Evolutionary conservation across 306 rosid genomes (phyloP).

Genomic region (Dryas drummondii): DNA sequence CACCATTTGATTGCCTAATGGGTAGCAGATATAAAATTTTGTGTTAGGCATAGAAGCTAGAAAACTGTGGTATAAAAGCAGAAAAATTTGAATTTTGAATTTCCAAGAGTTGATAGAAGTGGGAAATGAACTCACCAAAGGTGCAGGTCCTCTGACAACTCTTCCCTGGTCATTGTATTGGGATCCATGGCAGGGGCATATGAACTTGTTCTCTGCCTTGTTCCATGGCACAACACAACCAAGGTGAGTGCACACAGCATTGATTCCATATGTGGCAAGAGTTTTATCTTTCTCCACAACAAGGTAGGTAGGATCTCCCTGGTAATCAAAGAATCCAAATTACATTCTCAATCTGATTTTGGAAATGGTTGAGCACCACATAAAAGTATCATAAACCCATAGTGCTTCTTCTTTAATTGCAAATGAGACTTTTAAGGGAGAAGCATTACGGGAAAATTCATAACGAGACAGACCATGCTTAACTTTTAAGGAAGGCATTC

Average conservation of each 20-base stretch:
- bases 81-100: background rate
- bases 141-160: slow-evolving; percentile 99
- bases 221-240: slow-evolving; percentile 98
- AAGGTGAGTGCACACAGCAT: slow-evolving; percentile 98
- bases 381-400: background rate
- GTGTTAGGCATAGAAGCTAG: background rate
- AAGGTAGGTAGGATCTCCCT: slow-evolving; percentile 97
- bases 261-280: slow-evolving; percentile 84
- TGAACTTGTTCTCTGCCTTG: slow-evolving; percentile 77
- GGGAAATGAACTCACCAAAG: slow-evolving; percentile 59
- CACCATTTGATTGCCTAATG: background rate
- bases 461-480: too few species aligned
- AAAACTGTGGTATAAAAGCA: background rate
- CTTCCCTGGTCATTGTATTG: slow-evolving; percentile 87
- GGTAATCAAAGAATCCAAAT: background rate
- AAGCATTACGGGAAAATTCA: too few species aligned
- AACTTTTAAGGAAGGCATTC: background rate
- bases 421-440: background rate
- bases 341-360: background rate
- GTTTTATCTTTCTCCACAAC: slow-evolving; percentile 86
- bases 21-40: background rate
- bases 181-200: slow-evolving; percentile 99
- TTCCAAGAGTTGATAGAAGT: background rate
- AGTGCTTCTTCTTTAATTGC: background rate
- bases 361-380: background rate